phyloP scores from a whole-genome alignment of 805 yeast species.

The Hanseniaspora singularis region DNA sequence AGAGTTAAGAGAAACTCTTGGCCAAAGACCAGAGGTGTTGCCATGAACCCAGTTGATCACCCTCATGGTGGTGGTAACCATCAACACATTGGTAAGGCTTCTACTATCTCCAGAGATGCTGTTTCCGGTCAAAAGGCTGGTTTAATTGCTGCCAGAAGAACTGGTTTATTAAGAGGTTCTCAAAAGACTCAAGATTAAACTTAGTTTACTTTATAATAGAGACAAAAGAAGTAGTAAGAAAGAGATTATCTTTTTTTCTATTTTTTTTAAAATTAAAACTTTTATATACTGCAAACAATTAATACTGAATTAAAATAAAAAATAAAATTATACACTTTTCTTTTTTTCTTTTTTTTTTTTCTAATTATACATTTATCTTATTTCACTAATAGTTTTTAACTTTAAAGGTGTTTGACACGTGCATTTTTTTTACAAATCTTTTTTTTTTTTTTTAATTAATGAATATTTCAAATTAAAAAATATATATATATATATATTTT shows the following conservation, averaged over 20 bases:
- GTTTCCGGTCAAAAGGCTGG: slow-evolving; percentile 99
- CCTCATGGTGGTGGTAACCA: slow-evolving; percentile 99
- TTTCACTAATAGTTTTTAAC: no score
- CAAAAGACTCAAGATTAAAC: slow-evolving; percentile 75
- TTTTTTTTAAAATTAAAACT: slow-evolving; percentile 11
- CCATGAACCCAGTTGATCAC: slow-evolving; percentile 99
- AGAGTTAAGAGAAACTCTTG: slow-evolving; percentile 99
- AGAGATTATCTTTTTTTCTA: slow-evolving; percentile 24
- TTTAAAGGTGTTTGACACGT: no score
- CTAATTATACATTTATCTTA: no score
- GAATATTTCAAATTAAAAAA: no score
- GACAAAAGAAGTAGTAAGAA: slow-evolving; percentile 17
- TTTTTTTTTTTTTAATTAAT: no score
- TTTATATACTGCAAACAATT: slow-evolving; percentile 15
- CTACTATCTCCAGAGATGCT: slow-evolving; percentile 98
- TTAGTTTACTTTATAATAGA: slow-evolving; percentile 20
- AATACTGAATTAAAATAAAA: slow-evolving; percentile 16
- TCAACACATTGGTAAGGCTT: slow-evolving; percentile 99
- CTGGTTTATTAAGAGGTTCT: slow-evolving; percentile 99
- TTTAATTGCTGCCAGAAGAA: slow-evolving; percentile 99
- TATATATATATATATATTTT: no score
- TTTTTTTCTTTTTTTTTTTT: no score
- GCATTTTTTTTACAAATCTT: no score
- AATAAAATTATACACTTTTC: no score
- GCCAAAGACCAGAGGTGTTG: slow-evolving; percentile 99